phyloP scores from a whole-genome alignment of 192 early-diverging fungal genomes.

The Paraglomus brasilianum region DNA sequence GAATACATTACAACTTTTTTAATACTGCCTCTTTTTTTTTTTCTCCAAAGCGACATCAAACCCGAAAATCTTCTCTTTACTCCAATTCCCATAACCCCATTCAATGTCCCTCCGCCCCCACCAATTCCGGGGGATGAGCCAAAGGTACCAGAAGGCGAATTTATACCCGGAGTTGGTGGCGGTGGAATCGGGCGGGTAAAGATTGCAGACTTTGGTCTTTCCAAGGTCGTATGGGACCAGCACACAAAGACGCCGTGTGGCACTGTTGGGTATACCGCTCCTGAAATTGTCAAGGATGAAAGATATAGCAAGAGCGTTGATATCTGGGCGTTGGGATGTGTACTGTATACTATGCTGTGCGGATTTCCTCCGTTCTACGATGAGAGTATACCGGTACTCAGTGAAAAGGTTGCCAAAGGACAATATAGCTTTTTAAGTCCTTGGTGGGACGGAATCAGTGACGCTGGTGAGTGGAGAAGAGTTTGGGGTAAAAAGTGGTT shows the following conservation, averaged over 20 bases:
- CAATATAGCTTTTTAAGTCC: slow-evolving; percentile 82
- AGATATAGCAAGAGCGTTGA: slow-evolving; percentile 80
- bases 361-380: slow-evolving; percentile 85
- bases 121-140: slow-evolving; percentile 57
- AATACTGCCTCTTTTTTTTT: neutral
- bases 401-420: slow-evolving; percentile 83
- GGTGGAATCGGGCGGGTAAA: slow-evolving; percentile 83
- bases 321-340: slow-evolving; percentile 87
- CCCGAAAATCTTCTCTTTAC: slow-evolving; percentile 87
- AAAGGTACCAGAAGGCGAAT: slow-evolving; percentile 73
- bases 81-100: slow-evolving; percentile 62
- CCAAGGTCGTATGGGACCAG: slow-evolving; percentile 82
- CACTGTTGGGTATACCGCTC: slow-evolving; percentile 90
- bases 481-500: too few relatives aligned
- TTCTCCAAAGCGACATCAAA: slow-evolving; percentile 80
- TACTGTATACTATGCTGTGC: slow-evolving; percentile 79
- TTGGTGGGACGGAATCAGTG: slow-evolving; percentile 91
- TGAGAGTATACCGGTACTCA: slow-evolving; percentile 71
- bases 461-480: slow-evolving; percentile 50
- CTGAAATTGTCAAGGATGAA: slow-evolving; percentile 84
- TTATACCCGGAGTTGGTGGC: slow-evolving; percentile 70
- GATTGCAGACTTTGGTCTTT: slow-evolving; percentile 88
- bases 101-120: slow-evolving; percentile 34
- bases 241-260: slow-evolving; percentile 88
- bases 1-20: too few relatives aligned